These are phyloP conservation scores for Leonotis leonurus DNA, from an alignment of 257 asterid genomes.

Conservation along the genomic window DNA sequence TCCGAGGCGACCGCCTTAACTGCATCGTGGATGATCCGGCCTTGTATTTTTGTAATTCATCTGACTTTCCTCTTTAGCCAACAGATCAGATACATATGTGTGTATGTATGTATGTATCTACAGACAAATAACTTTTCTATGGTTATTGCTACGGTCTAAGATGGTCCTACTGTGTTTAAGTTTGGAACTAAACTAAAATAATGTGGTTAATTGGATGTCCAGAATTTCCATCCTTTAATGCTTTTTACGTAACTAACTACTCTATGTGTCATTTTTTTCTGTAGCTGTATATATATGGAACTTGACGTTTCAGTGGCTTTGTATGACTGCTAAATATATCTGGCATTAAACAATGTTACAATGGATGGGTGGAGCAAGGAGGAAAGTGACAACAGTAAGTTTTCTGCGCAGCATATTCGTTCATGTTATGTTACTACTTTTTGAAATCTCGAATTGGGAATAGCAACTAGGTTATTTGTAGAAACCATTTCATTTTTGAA, in stretches of 20 bases:
- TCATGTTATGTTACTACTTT: neutral
- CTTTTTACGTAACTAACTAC: neutral
- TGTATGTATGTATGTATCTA: neutral
- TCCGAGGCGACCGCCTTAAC: too few relatives aligned
- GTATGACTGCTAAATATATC: constrained; percentile 9
- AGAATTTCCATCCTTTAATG: neutral
- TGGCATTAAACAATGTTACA: constrained; percentile 51
- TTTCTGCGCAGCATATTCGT: constrained; percentile 5
- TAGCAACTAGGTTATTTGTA: neutral
- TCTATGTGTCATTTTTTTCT: neutral
- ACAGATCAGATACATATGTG: constrained; percentile 5
- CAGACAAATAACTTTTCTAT: neutral
- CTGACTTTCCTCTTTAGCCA: too few relatives aligned
- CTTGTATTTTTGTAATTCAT: too few relatives aligned
- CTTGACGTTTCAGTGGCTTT: constrained; percentile 11
- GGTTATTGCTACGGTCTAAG: neutral
- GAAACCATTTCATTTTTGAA: neutral
- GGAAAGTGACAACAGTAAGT: constrained; percentile 75
- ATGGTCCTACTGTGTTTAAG: neutral
- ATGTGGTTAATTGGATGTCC: neutral
- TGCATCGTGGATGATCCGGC: too few relatives aligned
- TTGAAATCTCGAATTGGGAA: neutral
- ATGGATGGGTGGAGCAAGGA: constrained; percentile 97
- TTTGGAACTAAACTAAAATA: neutral
- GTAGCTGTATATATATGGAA: neutral